Base-by-base conservation (phyloP, 73 alveolate species). In the Paraurostyla sp. region DNA sequence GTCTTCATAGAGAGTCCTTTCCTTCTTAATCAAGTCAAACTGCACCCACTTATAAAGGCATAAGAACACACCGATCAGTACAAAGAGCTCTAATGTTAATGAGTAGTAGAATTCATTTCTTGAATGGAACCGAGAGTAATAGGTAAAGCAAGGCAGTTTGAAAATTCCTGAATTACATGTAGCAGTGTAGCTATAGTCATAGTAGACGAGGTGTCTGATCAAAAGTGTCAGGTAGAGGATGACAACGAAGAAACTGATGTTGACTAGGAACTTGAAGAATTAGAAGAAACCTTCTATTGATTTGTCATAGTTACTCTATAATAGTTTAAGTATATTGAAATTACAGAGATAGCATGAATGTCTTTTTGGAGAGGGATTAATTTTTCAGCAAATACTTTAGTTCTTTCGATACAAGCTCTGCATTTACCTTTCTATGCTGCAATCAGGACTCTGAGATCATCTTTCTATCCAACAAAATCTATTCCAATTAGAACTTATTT, bases 1-100 rank as follows among this genome's bases (percentile, higher is more conserved):
- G 43, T 92, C 94, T 38, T 78, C 94, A 75, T 88, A 93, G 0
- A 89, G 32, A 20, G 54, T 71, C 49, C 89, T 69, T 57, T 87
- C 59, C 43, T 60, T 78, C 54, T 58, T 69, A 15, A 57, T 51
- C 33, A 54, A 48, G 49, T 83, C 93, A 58, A 91, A 80, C 18
- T 78, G 54, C 27, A 88, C 93, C 93, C 93, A 88, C 48, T 89
- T 75, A 45, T 38, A 54, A 3, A 81, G 80, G 51, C 88, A 71
- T 0, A 52, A 35, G 0, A 52, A 27, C 15, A 88, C 42, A 20
- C 91, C 91, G 58, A 76, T 43, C 6, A 68, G 48, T 7, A 86
- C 48, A 41, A 92, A 85, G 0, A 45, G 62, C 15, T 81, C 50
- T 0, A 80, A 68, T 0, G 95, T 45, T 0, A 92, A 60, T 29